These are phyloP conservation scores for Telopea speciosissima DNA, from an alignment of 177 flowering plant genomes.

Conservation along the genomic window DNA sequence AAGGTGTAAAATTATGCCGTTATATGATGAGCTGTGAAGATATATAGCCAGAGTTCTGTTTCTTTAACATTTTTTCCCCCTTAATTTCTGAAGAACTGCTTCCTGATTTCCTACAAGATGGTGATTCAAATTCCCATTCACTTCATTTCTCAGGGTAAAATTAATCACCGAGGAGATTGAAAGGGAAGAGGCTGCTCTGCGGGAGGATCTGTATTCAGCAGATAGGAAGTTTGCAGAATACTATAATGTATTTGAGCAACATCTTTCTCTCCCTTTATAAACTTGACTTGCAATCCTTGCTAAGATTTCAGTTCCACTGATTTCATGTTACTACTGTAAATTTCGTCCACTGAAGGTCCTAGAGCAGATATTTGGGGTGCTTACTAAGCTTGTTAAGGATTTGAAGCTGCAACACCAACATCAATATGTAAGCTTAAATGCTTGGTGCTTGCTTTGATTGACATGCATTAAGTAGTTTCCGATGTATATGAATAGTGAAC, in stretches of 20 bases:
- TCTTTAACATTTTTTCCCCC: background rate
- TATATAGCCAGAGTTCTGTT: background rate
- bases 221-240: constrained; percentile 95
- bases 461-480: background rate
- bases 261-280: constrained; percentile 5
- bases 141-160: constrained; percentile 56
- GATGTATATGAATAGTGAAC: no score
- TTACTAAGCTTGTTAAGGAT: constrained; percentile 95
- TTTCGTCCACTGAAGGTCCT: constrained; percentile 51
- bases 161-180: constrained; percentile 86
- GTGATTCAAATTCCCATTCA: background rate
- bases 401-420: constrained; percentile 94
- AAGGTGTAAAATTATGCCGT: background rate
- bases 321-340: background rate
- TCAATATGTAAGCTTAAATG: constrained; percentile 59
- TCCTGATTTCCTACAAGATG: background rate
- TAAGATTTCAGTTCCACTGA: background rate
- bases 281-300: background rate
- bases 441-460: constrained; percentile 4
- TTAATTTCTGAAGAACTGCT: background rate
- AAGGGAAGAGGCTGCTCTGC: constrained; percentile 75
- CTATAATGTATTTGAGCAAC: constrained; percentile 54
- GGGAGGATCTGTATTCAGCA: constrained; percentile 88
- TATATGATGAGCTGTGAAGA: background rate
- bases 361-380: constrained; percentile 92